Percentiles rank a stretch among this genome's conserved stretches.
These are phyloP conservation scores for Lepiota subincarnata DNA, from an alignment of 768 basidiomycete genomes.

Conservation along the genomic window DNA sequence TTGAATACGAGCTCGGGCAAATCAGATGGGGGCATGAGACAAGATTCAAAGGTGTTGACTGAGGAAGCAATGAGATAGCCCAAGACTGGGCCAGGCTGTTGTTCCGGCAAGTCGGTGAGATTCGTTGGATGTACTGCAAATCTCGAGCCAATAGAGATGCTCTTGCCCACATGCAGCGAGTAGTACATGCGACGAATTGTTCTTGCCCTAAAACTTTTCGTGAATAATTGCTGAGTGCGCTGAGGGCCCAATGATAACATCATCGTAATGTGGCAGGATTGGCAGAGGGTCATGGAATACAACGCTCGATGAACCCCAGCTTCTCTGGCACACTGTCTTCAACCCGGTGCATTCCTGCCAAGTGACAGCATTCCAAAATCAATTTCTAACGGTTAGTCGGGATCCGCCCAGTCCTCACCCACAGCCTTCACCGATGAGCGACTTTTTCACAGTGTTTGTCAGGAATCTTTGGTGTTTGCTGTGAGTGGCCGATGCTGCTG, in stretches of 20 bases:
- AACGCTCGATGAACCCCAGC: conserved; percentile 19
- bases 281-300: conserved; percentile 24
- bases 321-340: neutral
- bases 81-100: conserved; percentile 19
- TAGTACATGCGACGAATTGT: conserved; percentile 34
- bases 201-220: conserved; percentile 20
- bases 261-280: conserved; percentile 23
- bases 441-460: conserved; percentile 9
- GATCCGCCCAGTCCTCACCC: neutral
- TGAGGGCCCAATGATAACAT: conserved; percentile 15
- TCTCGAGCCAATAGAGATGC: conserved; percentile 24
- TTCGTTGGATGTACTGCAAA: conserved; percentile 23
- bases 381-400: no score
- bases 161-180: conserved; percentile 40
- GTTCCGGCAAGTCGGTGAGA: conserved; percentile 15
- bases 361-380: conserved; percentile 44
- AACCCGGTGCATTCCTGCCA: conserved; percentile 31
- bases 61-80: conserved; percentile 20
- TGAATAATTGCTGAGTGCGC: conserved; percentile 14
- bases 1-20: conserved; percentile 12
- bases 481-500: conserved; percentile 15
- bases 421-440: conserved; percentile 2
- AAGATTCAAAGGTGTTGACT: no score
- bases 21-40: conserved; percentile 8
- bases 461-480: conserved; percentile 25